phyloP scores from a whole-genome alignment of 495 filamentous ascomycete species.

The Xylaria nigripes region DNA sequence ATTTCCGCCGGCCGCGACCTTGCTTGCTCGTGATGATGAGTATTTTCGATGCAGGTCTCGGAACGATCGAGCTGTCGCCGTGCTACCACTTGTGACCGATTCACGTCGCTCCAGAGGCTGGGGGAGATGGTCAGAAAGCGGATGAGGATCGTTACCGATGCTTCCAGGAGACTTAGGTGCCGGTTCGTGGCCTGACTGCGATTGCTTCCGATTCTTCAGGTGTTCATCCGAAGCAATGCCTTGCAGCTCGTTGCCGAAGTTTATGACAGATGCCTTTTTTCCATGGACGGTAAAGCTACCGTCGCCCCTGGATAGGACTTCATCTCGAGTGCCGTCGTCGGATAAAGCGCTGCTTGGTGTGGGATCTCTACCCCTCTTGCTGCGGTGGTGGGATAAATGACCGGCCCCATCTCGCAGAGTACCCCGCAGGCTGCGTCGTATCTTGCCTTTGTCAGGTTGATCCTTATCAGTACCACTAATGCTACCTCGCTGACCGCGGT shows the following conservation, averaged over 20 bases:
- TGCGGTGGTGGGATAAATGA: constrained; percentile 58
- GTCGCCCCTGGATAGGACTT: constrained; percentile 65
- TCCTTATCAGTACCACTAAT: constrained; percentile 29
- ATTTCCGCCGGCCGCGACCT: constrained; percentile 20
- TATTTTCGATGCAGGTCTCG: constrained; percentile 45
- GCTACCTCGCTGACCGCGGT: constrained; percentile 20
- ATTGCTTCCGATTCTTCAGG: constrained; percentile 41
- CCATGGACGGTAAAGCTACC: constrained; percentile 94
- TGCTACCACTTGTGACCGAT: constrained; percentile 47
- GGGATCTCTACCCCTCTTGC: constrained; percentile 70
- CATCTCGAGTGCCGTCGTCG: constrained; percentile 55
- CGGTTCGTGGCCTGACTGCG: constrained; percentile 26
- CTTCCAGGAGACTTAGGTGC: constrained; percentile 15
- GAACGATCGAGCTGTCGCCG: constrained; percentile 48
- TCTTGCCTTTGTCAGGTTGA: constrained; percentile 47
- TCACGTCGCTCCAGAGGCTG: constrained; percentile 36
- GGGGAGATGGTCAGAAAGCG: constrained; percentile 26
- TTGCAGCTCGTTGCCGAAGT: constrained; percentile 83
- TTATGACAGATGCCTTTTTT: constrained; percentile 94
- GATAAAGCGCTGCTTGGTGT: constrained; percentile 49
- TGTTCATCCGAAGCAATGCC: constrained; percentile 72
- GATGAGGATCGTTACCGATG: constrained; percentile 31
- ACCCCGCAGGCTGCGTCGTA: constrained; percentile 84
- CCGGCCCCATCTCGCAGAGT: constrained; percentile 73
- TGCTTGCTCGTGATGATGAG: constrained; percentile 35